Evolutionary conservation across 2,329 filamentous ascomycete genomes (phyloP).

Genomic region (Botrytis tulipae): DNA sequence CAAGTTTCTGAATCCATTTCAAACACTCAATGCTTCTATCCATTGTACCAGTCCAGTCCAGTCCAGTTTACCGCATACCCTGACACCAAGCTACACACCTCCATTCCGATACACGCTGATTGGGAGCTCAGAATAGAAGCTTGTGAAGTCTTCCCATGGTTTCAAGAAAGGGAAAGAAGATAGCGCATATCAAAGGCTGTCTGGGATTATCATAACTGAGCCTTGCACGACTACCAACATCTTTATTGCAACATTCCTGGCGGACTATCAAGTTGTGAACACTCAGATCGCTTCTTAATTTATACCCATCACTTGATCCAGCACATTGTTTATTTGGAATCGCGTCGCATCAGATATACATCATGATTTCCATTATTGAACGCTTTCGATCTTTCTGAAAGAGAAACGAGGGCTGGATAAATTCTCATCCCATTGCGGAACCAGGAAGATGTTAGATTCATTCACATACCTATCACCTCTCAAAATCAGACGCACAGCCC

Average conservation of each 20-base stretch:
- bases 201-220: not conserved
- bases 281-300: fast-evolving
- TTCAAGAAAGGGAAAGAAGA: not conserved
- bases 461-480: not conserved
- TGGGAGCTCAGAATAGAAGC: not conserved
- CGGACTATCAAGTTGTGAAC: not conserved
- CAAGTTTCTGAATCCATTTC: not conserved
- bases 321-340: not conserved
- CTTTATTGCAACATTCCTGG: not conserved
- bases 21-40: not conserved
- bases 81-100: not conserved
- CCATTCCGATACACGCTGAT: fast-evolving
- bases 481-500: not conserved
- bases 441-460: fast-evolving
- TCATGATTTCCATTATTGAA: not conserved
- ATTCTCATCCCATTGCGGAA: not conserved
- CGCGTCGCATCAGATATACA: not conserved
- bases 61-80: not conserved
- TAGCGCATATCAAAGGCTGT: not conserved
- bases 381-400: not conserved
- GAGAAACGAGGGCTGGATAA: not conserved
- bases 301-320: not conserved
- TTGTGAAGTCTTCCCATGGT: not conserved
- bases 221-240: not conserved
- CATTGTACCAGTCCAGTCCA: not conserved